Base-by-base conservation (phyloP, 164 flowering plant species). In the Taxillus chinensis region DNA sequence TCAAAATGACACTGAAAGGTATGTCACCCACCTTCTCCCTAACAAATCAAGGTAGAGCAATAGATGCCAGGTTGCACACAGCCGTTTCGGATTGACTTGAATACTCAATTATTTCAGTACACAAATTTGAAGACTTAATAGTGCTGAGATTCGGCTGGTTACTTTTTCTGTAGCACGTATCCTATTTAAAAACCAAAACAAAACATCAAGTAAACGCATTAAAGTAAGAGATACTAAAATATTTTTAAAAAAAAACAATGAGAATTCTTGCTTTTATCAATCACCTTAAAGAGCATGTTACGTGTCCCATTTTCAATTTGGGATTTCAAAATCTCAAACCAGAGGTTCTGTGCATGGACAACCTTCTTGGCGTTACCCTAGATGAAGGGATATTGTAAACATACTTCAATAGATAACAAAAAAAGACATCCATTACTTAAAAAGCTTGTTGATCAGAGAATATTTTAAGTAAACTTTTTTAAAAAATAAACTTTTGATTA, bases 271-370 rank as follows among this genome's bases (percentile, higher is more conserved):
- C 5, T 43, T 16, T 3, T 5, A 14, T 13, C 13, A 60, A 65
- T 64, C 59, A 93, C 99, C 95, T 95, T 95, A 69, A 86, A 95
- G 39, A 95, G 82, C 99, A 95, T 95, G 57, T 91, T 91, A 12
- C 97, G 99, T 2, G 95, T 91, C 65, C 99, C 99, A 59, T 97
- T 95, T 77, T 95, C 99, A 9, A 95, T 87, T 58, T 95, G 97
- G 17, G 99, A 80, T 64, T 77, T 85, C 77, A 95, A 55, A 64
- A 95, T 82, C 63, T 86, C 96, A 84, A 86, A 89, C 99, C 97
- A 95, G 11, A 95, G 83, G 50, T 66, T 81, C 67, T 87, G 99
- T 40, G 99, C 97, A 69, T 82, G 78, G 45, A 95, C 96, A 74
- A 87, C 96, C 77, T 86, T 95, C 76, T 86, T 95, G 13, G 97